Evolutionary conservation across 2,329 filamentous ascomycete genomes (phyloP).

Genomic region (Zymoseptoria pseudotritici): DNA sequence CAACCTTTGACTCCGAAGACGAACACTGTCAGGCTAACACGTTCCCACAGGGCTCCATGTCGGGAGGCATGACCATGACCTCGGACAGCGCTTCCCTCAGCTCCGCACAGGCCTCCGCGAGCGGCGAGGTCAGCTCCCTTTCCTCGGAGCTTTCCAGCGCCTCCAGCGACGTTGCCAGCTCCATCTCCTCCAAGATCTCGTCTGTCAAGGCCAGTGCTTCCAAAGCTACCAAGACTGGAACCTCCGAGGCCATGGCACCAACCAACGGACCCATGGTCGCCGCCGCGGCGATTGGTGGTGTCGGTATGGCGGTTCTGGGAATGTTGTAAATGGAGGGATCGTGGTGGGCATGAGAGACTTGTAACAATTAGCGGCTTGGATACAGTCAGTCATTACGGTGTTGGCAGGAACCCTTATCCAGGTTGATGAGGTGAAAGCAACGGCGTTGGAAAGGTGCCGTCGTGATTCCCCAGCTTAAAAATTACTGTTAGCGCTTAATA

Average conservation of each 20-base stretch:
- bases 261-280: conserved; percentile 14
- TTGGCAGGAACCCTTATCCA: neutral
- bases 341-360: neutral
- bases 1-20: neutral
- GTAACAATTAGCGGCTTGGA: neutral
- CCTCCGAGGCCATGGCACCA: conserved; percentile 1
- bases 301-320: conserved; percentile 13
- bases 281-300: conserved; percentile 14
- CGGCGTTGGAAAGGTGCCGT: neutral
- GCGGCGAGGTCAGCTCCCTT: conserved; percentile 1
- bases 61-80: conserved; percentile 6
- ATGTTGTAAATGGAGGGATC: conserved; percentile 6
- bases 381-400: neutral
- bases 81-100: conserved; percentile 6
- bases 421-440: neutral
- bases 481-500: neutral
- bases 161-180: neutral
- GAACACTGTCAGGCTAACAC: neutral
- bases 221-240: neutral
- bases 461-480: neutral
- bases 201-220: conserved; percentile 4
- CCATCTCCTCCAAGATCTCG: neutral
- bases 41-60: conserved; percentile 6
- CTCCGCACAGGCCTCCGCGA: conserved; percentile 2
- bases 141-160: conserved; percentile 2